These are phyloP conservation scores for Termitomyces sp. DNA, from an alignment of 768 basidiomycete species.

Conservation along the genomic window DNA sequence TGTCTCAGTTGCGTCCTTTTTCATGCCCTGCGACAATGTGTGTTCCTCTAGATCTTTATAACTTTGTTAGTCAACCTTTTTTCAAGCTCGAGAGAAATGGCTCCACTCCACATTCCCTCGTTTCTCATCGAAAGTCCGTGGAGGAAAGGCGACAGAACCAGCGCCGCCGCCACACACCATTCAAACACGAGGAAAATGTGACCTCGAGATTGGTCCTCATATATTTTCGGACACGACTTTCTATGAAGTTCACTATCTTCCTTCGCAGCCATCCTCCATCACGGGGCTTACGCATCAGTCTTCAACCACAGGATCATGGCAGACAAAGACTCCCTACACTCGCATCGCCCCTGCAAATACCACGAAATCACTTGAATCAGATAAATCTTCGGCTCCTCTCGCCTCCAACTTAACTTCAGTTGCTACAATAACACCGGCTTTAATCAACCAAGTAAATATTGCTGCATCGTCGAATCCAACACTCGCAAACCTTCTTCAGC, in stretches of 20 bases:
- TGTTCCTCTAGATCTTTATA: conserved; percentile 13
- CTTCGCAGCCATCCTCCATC: conserved; percentile 21
- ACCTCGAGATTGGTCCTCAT: conserved; percentile 75
- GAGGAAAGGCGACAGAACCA: conserved; percentile 48
- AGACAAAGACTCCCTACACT: conserved; percentile 23
- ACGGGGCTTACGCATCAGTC: conserved; percentile 19
- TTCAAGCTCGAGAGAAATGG: conserved; percentile 69
- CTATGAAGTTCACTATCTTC: conserved; percentile 71
- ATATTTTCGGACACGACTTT: conserved; percentile 63
- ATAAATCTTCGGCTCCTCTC: conserved; percentile 30
- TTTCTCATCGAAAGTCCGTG: conserved; percentile 64
- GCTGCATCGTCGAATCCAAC: conserved; percentile 67
- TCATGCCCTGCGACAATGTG: conserved; percentile 73
- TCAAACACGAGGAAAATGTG: conserved; percentile 62
- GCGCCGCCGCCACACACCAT: conserved; percentile 65
- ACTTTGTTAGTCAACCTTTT: conserved; percentile 8
- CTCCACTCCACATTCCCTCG: conserved; percentile 63
- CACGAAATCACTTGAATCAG: background rate
- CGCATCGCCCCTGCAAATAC: background rate
- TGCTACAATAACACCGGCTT: conserved; percentile 49
- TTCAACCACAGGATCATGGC: conserved; percentile 20
- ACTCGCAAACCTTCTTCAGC: conserved; percentile 62
- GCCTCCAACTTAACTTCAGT: conserved; percentile 42
- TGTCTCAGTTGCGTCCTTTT: conserved; percentile 51
- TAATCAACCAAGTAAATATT: conserved; percentile 61